Evolutionary conservation across 495 filamentous ascomycete genomes (phyloP), one percentile per base, ranked within the genome.

Genomic region (Penicillium bialowiezense): DNA sequence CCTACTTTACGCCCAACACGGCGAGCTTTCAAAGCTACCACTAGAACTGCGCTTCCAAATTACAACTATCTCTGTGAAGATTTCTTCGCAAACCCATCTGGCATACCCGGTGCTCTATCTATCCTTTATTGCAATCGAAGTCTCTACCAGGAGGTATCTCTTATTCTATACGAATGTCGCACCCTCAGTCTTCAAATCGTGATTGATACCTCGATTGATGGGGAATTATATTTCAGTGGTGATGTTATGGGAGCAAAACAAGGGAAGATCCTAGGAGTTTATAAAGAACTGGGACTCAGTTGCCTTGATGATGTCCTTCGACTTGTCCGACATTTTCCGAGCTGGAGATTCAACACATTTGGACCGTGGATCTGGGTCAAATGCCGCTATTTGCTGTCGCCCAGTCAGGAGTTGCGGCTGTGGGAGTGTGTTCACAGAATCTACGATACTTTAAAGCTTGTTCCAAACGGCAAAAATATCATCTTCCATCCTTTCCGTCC

Each of bases 21-120:
- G 36, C 36, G 36, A 18, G 18, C 18, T 39, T 18, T 39, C 36
- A 39, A 39, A 39, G 36, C 36, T 39, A 39, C 36, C 36, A 39
- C 36, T 15, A 39, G 36, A 39, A 8, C 36, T 39, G 10, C 36
- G 36, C 36, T 39, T 39, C 36, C 36, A 18, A 19, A 39, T 39
- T 39, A 15, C 9, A 39, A 39, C 36, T 39, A 21, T 39, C 36
- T 39, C 36, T 39, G n/a, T 21, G 36, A 14, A 7, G 36, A 18
- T 18, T 15, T 39, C 15, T 39, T 39, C 36, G 18, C 36, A 39
- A 39, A 36, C 23, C 23, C 23, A 36, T n/a, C n/a, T n/a, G n/a
- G 15, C 36, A 8, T 15, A 39, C 8, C 15, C 36, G 17, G 13
- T 18, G 15, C 8, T 39, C 8, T 39, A 39, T 39, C 36, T 21